Conservation (phyloP, 768 basidiomycete genomes). For the Mycena pura region DNA sequence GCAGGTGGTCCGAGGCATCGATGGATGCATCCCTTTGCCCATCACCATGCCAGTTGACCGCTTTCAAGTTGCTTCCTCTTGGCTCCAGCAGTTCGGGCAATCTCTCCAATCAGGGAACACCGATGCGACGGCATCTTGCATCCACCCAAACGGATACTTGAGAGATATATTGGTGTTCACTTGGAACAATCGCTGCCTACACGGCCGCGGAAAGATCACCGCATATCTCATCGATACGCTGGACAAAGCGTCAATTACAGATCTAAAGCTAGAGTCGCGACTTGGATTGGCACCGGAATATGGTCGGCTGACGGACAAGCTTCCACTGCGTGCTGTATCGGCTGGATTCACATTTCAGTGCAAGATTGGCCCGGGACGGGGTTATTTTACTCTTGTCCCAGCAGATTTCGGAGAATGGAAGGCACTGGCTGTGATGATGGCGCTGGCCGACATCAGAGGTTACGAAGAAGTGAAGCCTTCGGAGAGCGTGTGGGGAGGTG, state of each 20-base stretch:
- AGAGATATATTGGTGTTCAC: conserved; percentile 29
- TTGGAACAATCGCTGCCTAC: conserved; percentile 27
- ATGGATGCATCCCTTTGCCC: too few species aligned
- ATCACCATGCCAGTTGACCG: background rate
- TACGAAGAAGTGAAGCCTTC: conserved; percentile 29
- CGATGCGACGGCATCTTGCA: background rate
- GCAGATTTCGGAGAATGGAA: conserved; percentile 24
- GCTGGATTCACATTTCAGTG: conserved; percentile 29
- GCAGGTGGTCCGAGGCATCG: too few species aligned
- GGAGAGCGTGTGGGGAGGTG: conserved; percentile 21
- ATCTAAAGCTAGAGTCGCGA: conserved; percentile 2
- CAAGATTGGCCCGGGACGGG: conserved; percentile 20
- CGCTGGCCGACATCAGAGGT: conserved; percentile 27
- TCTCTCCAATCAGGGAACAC: background rate
- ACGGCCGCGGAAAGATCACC: conserved; percentile 22
- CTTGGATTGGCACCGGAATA: conserved; percentile 14
- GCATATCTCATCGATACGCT: conserved; percentile 16
- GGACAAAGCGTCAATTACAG: background rate
- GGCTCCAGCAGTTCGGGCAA: conserved; percentile 8
- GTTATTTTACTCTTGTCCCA: conserved; percentile 21
- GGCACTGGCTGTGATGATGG: conserved; percentile 26
- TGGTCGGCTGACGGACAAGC: conserved; percentile 5
- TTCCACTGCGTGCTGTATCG: conserved; percentile 17
- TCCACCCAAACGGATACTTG: conserved; percentile 17
- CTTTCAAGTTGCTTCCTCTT: conserved; percentile 12